Evolutionary conservation across 352 stramenopile species (phyloP), one percentile per base, ranked within the genome.

Genomic region (Globisporangium acanthophoron): DNA sequence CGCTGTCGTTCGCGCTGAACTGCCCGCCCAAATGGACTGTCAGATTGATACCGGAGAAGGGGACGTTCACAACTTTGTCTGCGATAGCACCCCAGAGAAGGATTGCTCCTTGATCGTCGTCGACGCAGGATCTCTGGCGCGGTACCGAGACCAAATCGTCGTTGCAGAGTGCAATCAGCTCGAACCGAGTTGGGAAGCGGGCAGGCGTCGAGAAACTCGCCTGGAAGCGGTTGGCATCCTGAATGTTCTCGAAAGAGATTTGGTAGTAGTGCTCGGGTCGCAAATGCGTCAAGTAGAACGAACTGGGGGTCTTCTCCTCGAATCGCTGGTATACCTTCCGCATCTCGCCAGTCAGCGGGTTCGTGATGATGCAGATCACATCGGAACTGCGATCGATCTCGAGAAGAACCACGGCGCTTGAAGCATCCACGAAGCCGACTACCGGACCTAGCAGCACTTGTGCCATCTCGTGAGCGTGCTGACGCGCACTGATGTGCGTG

Each of bases 241-340:
- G 67, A 27, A 94, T 72, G 39, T 74, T 80, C 20, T 52, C 52
- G 46, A 85, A 80, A n/a, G 50, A 58, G 3, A 90, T 58, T 15
- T 69, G 65, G 49, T 90, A 94, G 40, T 75, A 76, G 33, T 87
- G 76, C 9, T 79, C 80, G 0, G 80, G 50, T 1, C 69, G 59
- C 44, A 94, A 56, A n/a, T 83, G 76, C 35, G 81, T 77, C 11
- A 87, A 65, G 49, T 76, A 76, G 56, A 94, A 94, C 8, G 78
- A 74, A 20, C 83, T 74, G 0, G 80, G 78, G 46, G 67, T 67
- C 18, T 65, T 46, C 2, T 67, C 65, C 12, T 70, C 44, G 43
- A 92, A 84, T 2, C 74, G 68, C 62, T 90, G 72, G 39, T 87
- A 84, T 0, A 85, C 29, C 1, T 65, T 61, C 11, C 71, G 63